Percentiles rank a stretch among this genome's conserved stretches.
phyloP scores from a whole-genome alignment of 805 yeast species.

The Sporopachydermia lactativora region DNA sequence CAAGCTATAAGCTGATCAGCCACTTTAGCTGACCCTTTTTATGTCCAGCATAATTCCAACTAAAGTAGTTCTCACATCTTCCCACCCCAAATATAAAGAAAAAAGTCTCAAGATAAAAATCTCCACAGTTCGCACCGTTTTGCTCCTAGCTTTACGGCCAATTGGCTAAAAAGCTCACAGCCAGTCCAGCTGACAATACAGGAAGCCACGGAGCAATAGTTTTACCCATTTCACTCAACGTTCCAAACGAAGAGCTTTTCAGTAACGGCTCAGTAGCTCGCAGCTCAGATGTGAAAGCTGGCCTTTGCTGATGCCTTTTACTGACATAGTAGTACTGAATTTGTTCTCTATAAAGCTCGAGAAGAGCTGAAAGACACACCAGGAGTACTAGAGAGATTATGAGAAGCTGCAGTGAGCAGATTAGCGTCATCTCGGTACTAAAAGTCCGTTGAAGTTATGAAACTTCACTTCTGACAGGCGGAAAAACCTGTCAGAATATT shows the following conservation, averaged over 20 bases:
- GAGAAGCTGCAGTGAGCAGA: not conserved
- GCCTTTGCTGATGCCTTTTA: not conserved
- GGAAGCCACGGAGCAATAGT: not conserved
- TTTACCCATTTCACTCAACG: not conserved
- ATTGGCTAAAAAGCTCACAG: not conserved
- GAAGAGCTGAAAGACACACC: not conserved
- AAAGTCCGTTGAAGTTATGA: too few relatives aligned
- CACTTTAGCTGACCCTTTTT: too few relatives aligned
- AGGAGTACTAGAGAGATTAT: not conserved
- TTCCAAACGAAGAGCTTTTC: not conserved
- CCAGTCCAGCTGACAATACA: not conserved
- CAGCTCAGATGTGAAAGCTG: not conserved
- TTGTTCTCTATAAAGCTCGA: not conserved
- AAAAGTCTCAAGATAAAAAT: too few relatives aligned
- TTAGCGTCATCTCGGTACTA: too few relatives aligned
- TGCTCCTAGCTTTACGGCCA: not conserved
- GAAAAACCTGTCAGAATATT: too few relatives aligned
- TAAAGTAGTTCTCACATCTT: too few relatives aligned
- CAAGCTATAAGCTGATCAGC: too few relatives aligned
- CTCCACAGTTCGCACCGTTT: too few relatives aligned
- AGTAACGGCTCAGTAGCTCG: not conserved
- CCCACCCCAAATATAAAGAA: too few relatives aligned
- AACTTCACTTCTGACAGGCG: too few relatives aligned
- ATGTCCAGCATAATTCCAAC: too few relatives aligned
- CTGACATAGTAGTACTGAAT: not conserved